These are phyloP conservation scores for Colletotrichum brevisporum DNA, from an alignment of 2,329 filamentous ascomycete species.

Conservation along the genomic window DNA sequence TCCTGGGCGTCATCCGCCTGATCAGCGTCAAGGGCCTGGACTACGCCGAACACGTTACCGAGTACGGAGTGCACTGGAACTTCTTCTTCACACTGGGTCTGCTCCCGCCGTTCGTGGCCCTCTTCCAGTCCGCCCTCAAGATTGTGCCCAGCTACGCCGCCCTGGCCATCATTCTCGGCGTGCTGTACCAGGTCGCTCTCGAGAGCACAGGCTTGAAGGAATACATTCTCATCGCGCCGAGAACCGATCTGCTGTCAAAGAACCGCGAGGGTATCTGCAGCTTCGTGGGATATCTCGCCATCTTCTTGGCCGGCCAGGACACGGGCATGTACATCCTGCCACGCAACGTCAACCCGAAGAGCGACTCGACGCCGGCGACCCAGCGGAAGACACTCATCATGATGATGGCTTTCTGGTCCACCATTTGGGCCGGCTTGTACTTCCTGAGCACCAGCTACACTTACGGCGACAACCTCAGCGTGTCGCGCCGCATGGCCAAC, in stretches of 20 bases:
- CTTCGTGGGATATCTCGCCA: slow-evolving; percentile 92
- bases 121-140: slow-evolving; percentile 81
- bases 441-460: slow-evolving; percentile 75
- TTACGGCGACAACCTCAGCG: slow-evolving; percentile 80
- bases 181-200: slow-evolving; percentile 81
- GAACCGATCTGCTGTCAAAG: slow-evolving; percentile 84
- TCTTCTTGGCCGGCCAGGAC: slow-evolving; percentile 91
- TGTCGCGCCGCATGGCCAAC: slow-evolving; percentile 92
- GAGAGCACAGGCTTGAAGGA: slow-evolving; percentile 84
- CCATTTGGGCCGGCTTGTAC: slow-evolving; percentile 80
- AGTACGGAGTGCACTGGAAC: slow-evolving; percentile 99
- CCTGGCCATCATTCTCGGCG: slow-evolving; percentile 78
- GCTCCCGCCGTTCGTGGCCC: slow-evolving; percentile 88
- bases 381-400: slow-evolving; percentile 72
- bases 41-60: slow-evolving; percentile 96
- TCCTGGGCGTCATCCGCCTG: slow-evolving; percentile 84
- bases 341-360: slow-evolving; percentile 61
- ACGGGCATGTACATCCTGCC: slow-evolving; percentile 86
- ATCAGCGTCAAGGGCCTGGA: slow-evolving; percentile 94
- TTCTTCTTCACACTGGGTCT: slow-evolving; percentile 98
- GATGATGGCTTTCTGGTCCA: slow-evolving; percentile 75
- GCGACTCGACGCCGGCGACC: slow-evolving; percentile 56
- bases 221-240: slow-evolving; percentile 86
- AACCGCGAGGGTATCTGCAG: slow-evolving; percentile 98
- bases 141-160: slow-evolving; percentile 83